phyloP scores from a whole-genome alignment of 2,329 filamentous ascomycete genomes.

The Diaporthe destruens region DNA sequence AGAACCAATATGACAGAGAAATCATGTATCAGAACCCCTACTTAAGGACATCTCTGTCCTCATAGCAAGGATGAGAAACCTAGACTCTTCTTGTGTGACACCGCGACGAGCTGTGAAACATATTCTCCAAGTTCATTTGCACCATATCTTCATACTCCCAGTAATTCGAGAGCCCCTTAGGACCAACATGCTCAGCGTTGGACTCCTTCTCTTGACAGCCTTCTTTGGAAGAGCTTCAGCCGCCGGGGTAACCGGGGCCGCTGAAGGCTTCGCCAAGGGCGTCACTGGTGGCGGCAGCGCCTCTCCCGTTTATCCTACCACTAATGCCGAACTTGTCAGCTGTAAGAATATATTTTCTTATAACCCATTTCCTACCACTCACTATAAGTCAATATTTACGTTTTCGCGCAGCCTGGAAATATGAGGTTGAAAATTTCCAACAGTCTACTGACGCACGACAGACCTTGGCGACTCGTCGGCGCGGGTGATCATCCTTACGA shows the following conservation, averaged over 20 bases:
- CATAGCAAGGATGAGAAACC: slow-evolving; percentile 1
- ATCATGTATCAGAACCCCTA: not conserved
- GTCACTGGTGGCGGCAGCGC: slow-evolving; percentile 72
- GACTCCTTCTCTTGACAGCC: slow-evolving; percentile 4
- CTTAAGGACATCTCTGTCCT: not conserved
- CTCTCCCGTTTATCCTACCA: slow-evolving; percentile 64
- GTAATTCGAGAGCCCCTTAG: not conserved
- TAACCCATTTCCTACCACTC: not conserved
- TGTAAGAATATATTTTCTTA: not conserved
- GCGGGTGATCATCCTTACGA: slow-evolving; percentile 70
- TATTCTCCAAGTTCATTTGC: not conserved
- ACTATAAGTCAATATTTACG: not conserved
- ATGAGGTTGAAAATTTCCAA: not conserved
- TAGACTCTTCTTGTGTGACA: slow-evolving; percentile 7
- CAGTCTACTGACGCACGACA: slow-evolving; percentile 46
- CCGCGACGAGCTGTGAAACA: not conserved
- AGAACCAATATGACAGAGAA: not conserved
- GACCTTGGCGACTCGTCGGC: slow-evolving; percentile 65
- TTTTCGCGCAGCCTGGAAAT: not conserved
- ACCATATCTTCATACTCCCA: not conserved
- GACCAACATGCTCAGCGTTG: not conserved
- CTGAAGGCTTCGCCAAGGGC: slow-evolving; percentile 60
- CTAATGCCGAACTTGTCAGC: slow-evolving; percentile 66
- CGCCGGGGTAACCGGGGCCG: slow-evolving; percentile 50
- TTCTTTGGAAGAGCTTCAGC: not conserved